phyloP scores from a whole-genome alignment of 768 basidiomycete genomes.

The Auricularia heimuer region DNA sequence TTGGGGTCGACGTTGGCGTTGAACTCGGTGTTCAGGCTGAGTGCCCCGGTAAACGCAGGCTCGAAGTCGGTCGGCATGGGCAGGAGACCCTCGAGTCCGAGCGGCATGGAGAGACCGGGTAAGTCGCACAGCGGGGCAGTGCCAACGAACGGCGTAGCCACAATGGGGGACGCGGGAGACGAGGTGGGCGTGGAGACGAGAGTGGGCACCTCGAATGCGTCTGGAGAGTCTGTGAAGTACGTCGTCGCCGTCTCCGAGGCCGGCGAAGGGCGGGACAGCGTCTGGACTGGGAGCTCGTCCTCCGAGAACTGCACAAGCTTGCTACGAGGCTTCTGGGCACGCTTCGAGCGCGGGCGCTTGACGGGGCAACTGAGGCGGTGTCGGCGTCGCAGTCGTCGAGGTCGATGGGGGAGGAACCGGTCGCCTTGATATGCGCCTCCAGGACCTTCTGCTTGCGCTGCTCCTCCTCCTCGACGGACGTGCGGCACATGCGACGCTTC shows the following conservation, averaged over 20 bases:
- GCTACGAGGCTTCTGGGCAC: neutral
- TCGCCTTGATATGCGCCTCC: neutral
- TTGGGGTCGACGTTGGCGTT: neutral
- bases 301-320: neutral
- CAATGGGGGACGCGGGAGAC: neutral
- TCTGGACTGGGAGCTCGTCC: neutral
- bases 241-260: neutral
- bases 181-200: neutral
- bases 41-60: neutral
- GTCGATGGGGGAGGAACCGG: neutral
- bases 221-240: neutral
- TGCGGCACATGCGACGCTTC: constrained; percentile 1
- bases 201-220: neutral
- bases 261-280: neutral
- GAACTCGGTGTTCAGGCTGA: neutral
- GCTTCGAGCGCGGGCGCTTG: neutral
- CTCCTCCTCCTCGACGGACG: neutral
- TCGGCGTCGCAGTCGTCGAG: neutral
- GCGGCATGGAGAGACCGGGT: neutral
- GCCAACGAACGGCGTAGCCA: neutral
- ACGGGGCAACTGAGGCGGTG: neutral
- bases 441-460: neutral
- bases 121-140: neutral
- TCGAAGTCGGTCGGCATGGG: neutral
- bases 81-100: neutral